Conservation (phyloP, 179 eudicot species). For the Patellifolia procumbens region DNA sequence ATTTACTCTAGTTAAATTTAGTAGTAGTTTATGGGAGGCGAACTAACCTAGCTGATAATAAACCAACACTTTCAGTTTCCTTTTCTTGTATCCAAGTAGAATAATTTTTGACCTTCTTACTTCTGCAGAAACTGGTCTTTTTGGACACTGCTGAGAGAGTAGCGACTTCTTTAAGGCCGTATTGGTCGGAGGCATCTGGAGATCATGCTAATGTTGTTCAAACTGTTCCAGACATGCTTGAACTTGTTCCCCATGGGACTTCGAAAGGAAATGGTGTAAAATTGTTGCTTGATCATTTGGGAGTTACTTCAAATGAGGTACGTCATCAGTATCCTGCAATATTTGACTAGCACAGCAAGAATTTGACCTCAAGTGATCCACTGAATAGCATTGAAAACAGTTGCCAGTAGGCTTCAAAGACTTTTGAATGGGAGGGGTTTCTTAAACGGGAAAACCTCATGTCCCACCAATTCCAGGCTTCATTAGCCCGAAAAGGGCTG, state of each 20-base stretch:
- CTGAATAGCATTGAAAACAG: too few species aligned
- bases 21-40: background rate
- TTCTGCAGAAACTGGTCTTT: slow-evolving; percentile 75
- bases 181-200: slow-evolving; percentile 75
- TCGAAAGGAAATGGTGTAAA: slow-evolving; percentile 85
- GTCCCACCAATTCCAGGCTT: too few species aligned
- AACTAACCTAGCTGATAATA: background rate
- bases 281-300: slow-evolving; percentile 77
- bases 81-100: background rate
- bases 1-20: background rate
- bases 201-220: slow-evolving; percentile 85
- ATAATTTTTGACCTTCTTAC: background rate
- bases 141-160: slow-evolving; percentile 80
- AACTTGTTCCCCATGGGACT: slow-evolving; percentile 84
- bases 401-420: too few species aligned
- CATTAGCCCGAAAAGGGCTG: too few species aligned
- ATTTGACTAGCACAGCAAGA: too few species aligned
- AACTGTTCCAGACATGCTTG: slow-evolving; percentile 82
- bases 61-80: too few species aligned
- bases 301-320: slow-evolving; percentile 70
- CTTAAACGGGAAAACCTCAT: too few species aligned
- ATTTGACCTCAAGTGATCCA: background rate
- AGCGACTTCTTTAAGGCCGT: slow-evolving; percentile 67
- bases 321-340: too few species aligned
- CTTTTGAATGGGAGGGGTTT: too few species aligned